Conservation (phyloP, 2,329 filamentous ascomycete species). For the Nemania serpens region DNA sequence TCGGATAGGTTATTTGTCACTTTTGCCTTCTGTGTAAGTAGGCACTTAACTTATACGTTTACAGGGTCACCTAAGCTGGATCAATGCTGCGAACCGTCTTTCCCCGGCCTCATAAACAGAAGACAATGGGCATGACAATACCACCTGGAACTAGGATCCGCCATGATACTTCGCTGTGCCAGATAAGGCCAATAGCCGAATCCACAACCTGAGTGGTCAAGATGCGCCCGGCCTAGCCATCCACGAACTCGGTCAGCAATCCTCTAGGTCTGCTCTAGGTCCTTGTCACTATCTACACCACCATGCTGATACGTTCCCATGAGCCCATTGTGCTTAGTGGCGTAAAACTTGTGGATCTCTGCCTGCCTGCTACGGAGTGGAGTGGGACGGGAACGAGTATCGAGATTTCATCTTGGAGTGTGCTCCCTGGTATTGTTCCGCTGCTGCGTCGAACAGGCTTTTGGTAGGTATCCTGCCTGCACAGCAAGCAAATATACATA, state of each 20-base stretch:
- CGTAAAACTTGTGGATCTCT: neutral
- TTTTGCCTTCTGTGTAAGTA: no score
- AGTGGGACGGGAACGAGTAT: neutral
- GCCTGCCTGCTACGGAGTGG: neutral
- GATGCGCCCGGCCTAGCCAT: conserved; percentile 2
- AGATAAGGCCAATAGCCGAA: conserved; percentile 1
- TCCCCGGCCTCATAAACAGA: no score
- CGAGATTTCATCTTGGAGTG: no score
- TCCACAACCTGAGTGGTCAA: conserved; percentile 3
- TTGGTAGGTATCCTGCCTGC: no score
- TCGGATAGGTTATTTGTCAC: no score
- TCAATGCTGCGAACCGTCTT: no score
- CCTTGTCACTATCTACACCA: neutral
- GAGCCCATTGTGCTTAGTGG: neutral
- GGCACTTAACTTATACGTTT: no score
- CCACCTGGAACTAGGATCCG: neutral
- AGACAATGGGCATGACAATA: no score
- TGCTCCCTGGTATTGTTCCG: no score
- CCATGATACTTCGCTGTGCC: neutral
- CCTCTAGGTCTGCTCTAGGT: neutral
- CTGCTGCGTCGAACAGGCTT: no score
- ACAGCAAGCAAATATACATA: no score
- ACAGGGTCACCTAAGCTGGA: no score
- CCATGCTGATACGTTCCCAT: neutral
- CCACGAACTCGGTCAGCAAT: conserved; percentile 4